phyloP scores from a whole-genome alignment of 148 eudicot genomes.

The Diospyros lotus region DNA sequence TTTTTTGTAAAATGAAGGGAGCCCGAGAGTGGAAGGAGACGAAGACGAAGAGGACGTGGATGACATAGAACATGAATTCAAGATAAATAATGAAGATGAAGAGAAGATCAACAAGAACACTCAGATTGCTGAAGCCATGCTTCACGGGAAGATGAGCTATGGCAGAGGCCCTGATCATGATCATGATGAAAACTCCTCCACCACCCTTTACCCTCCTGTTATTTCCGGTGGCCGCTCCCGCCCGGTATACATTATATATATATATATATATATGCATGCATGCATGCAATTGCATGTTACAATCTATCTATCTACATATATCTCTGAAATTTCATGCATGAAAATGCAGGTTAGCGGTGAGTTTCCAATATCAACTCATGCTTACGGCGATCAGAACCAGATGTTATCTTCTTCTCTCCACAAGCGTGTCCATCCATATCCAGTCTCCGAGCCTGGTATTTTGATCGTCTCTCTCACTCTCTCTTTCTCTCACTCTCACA shows the following conservation, averaged over 20 bases:
- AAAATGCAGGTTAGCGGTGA: constrained; percentile 79
- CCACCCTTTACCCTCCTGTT: constrained; percentile 63
- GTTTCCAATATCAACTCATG: constrained; percentile 53
- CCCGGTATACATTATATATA: constrained; percentile 50
- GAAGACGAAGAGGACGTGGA: constrained; percentile 96
- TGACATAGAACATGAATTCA: constrained; percentile 90
- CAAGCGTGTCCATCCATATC: constrained; percentile 78
- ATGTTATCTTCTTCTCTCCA: constrained; percentile 45
- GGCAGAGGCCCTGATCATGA: constrained; percentile 92
- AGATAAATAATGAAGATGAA: constrained; percentile 31
- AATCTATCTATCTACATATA: no score
- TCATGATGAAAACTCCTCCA: constrained; percentile 18
- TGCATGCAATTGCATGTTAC: no score
- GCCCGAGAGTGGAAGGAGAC: constrained; percentile 98
- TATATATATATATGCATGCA: neutral
- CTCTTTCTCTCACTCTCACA: no score
- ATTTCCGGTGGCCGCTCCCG: constrained; percentile 69
- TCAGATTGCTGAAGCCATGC: constrained; percentile 81
- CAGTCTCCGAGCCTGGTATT: constrained; percentile 61
- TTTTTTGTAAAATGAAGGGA: constrained; percentile 39
- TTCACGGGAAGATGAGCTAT: constrained; percentile 96
- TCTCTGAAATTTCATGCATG: no score
- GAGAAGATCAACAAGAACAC: constrained; percentile 67
- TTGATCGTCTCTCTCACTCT: neutral
- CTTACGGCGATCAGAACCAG: constrained; percentile 42